Conservation (phyloP, 2,329 filamentous ascomycete genomes). For the Pyrenophora tritici-repentis region DNA sequence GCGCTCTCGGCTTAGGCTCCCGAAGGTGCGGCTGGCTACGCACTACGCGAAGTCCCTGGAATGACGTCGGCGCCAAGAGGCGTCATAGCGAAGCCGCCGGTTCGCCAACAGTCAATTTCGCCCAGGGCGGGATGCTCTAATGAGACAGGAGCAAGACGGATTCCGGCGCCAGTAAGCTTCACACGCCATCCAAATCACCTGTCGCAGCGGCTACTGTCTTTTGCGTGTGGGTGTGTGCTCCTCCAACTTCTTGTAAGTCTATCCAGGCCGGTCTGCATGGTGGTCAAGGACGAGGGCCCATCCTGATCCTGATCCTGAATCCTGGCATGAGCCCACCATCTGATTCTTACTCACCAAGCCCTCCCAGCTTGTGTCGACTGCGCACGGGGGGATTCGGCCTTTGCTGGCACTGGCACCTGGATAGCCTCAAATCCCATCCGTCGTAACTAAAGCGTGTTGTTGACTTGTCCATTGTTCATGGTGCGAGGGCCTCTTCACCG, state of each 20-base stretch:
- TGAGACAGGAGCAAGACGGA: conserved; percentile 9
- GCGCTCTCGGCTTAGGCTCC: conserved; percentile 2
- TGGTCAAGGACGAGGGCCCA: not conserved
- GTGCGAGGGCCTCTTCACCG: conserved; percentile 7
- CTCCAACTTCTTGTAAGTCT: conserved; percentile 2
- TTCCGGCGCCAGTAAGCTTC: conserved; percentile 3
- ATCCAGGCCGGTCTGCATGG: conserved; percentile 5
- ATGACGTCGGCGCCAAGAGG: conserved; percentile 16
- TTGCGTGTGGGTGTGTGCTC: not conserved
- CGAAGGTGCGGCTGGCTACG: conserved; percentile 6
- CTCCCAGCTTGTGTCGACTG: conserved; percentile 6
- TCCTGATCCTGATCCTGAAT: conserved; percentile 10
- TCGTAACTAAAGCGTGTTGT: not conserved
- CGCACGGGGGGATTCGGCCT: conserved; percentile 4
- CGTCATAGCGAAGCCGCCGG: conserved; percentile 1
- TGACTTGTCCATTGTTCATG: conserved; percentile 7
- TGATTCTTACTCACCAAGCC: conserved; percentile 7
- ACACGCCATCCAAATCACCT: conserved; percentile 4
- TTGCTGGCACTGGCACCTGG: conserved; percentile 1
- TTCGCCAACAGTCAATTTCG: conserved; percentile 17
- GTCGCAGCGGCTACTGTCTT: conserved; percentile 5
- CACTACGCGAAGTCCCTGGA: conserved; percentile 10
- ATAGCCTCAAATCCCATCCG: conserved; percentile 1
- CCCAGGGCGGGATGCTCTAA: conserved; percentile 6
- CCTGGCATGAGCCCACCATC: conserved; percentile 5